Evolutionary conservation across 768 basidiomycete genomes (phyloP).

Genomic region (Melanogaster broomeanus): DNA sequence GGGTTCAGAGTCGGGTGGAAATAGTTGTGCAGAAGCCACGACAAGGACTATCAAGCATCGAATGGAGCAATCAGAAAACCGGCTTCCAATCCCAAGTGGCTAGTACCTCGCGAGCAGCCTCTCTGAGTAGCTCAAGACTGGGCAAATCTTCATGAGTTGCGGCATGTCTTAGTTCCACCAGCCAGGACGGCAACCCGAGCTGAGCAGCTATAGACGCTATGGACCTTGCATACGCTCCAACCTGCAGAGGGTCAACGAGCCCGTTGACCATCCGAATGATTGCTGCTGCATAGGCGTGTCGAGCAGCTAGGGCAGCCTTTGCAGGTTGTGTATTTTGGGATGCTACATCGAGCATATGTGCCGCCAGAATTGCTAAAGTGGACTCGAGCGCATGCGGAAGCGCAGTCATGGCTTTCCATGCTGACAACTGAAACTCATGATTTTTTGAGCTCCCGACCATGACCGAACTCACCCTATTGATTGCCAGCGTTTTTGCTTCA

Average conservation of each 20-base stretch:
- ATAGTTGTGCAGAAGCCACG: conserved; percentile 84
- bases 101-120: conserved; percentile 70
- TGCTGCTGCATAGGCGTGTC: conserved; percentile 80
- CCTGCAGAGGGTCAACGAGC: conserved; percentile 91
- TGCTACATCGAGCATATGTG: conserved; percentile 54
- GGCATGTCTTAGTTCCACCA: conserved; percentile 92
- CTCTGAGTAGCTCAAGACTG: conserved; percentile 73
- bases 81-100: conserved; percentile 12
- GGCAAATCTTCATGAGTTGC: conserved; percentile 97
- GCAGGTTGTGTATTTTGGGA: conserved; percentile 14
- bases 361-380: conserved; percentile 60
- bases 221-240: conserved; percentile 85
- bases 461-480: conserved; percentile 57
- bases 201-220: conserved; percentile 88
- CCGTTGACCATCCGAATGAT: conserved; percentile 92
- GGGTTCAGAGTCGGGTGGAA: conserved; percentile 77
- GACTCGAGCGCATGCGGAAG: conserved; percentile 86
- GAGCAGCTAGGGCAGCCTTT: conserved; percentile 49
- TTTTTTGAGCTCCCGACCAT: neutral
- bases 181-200: conserved; percentile 82
- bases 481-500: conserved; percentile 55
- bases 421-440: conserved; percentile 56
- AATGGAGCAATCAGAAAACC: conserved; percentile 6
- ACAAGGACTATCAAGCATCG: conserved; percentile 58
- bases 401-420: conserved; percentile 73